Evolutionary conservation across 1,139 yeast genomes (phyloP), one percentile per base, ranked within the genome.

Genomic region (Kodamaea sp.): DNA sequence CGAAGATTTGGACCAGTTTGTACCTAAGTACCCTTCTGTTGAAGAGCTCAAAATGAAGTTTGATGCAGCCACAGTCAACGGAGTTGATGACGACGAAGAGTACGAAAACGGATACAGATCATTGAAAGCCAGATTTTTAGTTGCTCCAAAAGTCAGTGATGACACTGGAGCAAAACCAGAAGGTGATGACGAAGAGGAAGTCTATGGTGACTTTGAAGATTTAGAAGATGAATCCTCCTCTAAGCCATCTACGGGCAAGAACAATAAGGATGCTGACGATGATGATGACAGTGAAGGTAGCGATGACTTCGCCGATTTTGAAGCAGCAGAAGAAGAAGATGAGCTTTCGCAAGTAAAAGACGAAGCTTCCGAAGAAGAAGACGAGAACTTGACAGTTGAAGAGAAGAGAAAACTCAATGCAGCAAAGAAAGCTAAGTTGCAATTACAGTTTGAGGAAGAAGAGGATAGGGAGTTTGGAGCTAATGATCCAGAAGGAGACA

Each of bases 371-470:
- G 63, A 57, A 2, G 63, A 52, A 11, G 69, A 57, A 8, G 67
- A 64, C 12, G 63, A 64, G 50, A 69, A 73, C 23, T 50, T 74
- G 47, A 70, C 85, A 0, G 63, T 80, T 26, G 88, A 80, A 34
- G 78, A 83, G 51, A 83, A 80, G 56, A 79, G 98, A 58, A 79
- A 78, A 34, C 67, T 79, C 32, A 89, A 90, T 55, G 96, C 97
- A 1, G 80, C 84, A 41, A 88, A 86, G 66, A 94, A 92, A 53
- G 97, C 90, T 41, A 83, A 87, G 52, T 70, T 90, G 41, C 80
- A 89, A 42, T 70, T 86, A 51, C 97, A 92, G 56, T 88, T 92
- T 52, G 97, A 89, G 55, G 94, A 86, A 49, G 95, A 85, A 62
- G 96, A 87, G 59, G 90, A 83, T 45, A 73, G 86, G 29, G 89